Evolutionary conservation across 208 protist species (phyloP), one percentile per base, ranked within the genome.

Genomic region (Leishmania gerbilli): DNA sequence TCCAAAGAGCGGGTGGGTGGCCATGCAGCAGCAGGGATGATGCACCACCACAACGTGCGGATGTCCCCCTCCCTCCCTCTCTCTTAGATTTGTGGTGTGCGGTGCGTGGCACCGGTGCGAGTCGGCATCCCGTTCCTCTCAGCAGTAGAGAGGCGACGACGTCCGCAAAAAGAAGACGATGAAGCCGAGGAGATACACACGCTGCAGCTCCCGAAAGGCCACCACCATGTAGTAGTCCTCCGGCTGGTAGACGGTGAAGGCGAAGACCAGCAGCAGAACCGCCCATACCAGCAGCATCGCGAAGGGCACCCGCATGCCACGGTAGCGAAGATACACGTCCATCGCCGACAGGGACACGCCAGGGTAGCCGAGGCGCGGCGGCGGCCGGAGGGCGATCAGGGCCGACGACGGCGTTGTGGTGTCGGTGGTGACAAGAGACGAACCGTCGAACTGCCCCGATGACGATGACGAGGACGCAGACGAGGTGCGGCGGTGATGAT

Each of bases 201-300:
- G 65, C 56, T 84, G 79, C n/a, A 94, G 64, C 64, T 96, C 90
- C 1, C 71, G 74, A 49, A 93, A 87, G 11, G 80, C 68, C 0
- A 90, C 47, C 34, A 89, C 75, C 88, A 94, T 87, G 82, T 93
- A 94, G 79, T 89, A 88, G 69, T 96, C 90, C 58, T 92, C 87
- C 40, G 87, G 77, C 27, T 88, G 42, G 69, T 90, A 91, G 58
- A 92, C 75, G 31, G 79, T 86, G 62, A 90, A 80, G 49, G 82
- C 65, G 65, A 88, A 84, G 40, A 60, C 34, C 47, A 92, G 19
- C 27, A 85, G 85, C n/a, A 92, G 53, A 2, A 94, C 24, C n/a
- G 79, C 74, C 80, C 85, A 88, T 62, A 94, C 34, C 0, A 83
- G 77, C n/a, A 90, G 60, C 60, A 93, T 80, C 8, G 72, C 69